Conservation (phyloP, 805 yeast species). For the Clavispora santaluciae region DNA sequence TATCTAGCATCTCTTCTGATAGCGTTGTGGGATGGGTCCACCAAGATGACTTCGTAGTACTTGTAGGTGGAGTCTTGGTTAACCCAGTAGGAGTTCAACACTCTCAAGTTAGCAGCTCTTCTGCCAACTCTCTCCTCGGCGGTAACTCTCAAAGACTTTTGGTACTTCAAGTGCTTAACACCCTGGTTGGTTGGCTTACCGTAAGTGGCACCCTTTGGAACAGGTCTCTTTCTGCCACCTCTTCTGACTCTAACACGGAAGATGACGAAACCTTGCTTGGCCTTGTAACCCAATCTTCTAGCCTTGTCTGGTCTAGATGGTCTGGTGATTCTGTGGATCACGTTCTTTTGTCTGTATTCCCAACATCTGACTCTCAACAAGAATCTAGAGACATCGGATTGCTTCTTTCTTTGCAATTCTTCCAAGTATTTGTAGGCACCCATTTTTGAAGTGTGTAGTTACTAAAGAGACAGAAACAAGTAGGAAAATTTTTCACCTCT, state of each 20-base stretch:
- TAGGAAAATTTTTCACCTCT: constrained; percentile 2
- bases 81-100: constrained; percentile 99
- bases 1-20: constrained; percentile 97
- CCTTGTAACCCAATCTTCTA: constrained; percentile 99
- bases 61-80: constrained; percentile 99
- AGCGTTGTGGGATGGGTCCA: constrained; percentile 97
- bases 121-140: constrained; percentile 99
- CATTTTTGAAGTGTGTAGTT: constrained; percentile 45
- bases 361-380: constrained; percentile 99
- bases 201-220: constrained; percentile 99
- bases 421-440: constrained; percentile 99
- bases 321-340: constrained; percentile 97
- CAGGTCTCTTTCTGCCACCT: constrained; percentile 99
- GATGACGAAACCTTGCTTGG: constrained; percentile 99
- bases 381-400: constrained; percentile 98
- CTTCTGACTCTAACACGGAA: constrained; percentile 99
- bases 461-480: background rate
- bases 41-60: constrained; percentile 96
- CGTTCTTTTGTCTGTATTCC: constrained; percentile 99
- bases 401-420: constrained; percentile 99
- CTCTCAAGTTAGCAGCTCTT: constrained; percentile 98
- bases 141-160: constrained; percentile 94
- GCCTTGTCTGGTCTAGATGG: constrained; percentile 99
- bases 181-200: constrained; percentile 99
- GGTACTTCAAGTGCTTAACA: constrained; percentile 98